phyloP scores from a whole-genome alignment of 31 red algal species.

The Porphyra umbilicalis region DNA sequence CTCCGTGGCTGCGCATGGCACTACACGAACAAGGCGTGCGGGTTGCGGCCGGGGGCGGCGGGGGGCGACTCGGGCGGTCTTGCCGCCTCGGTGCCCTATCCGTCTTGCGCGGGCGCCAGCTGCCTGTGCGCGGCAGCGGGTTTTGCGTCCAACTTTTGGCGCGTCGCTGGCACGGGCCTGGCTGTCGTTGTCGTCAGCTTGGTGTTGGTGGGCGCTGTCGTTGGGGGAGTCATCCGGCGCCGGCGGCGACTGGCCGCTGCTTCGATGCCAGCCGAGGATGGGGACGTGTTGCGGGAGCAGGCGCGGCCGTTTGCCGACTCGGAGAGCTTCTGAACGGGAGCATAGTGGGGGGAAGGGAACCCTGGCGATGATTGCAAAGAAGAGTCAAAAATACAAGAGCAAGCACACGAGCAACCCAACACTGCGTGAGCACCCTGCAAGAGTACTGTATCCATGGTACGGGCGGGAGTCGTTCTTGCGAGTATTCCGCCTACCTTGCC shows the following conservation, averaged over 20 bases:
- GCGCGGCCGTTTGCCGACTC: not conserved
- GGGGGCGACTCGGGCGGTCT: not conserved
- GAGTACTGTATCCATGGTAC: too few species aligned
- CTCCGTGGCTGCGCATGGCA: not conserved
- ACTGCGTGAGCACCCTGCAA: too few species aligned
- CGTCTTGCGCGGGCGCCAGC: not conserved
- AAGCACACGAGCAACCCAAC: too few species aligned
- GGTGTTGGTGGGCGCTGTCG: not conserved
- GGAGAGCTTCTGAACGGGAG: not conserved
- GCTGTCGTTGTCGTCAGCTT: not conserved
- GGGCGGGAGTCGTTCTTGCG: too few species aligned
- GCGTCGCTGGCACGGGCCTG: not conserved
- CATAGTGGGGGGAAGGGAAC: too few species aligned
- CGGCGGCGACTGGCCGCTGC: not conserved
- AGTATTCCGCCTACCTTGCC: too few species aligned
- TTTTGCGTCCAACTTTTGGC: not conserved
- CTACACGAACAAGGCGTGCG: not conserved
- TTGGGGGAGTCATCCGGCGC: not conserved
- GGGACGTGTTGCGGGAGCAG: not conserved
- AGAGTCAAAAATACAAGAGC: too few species aligned
- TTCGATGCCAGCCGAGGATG: not conserved
- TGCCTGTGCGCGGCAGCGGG: not conserved
- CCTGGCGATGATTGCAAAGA: too few species aligned
- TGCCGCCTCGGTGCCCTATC: not conserved
- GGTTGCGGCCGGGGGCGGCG: not conserved